These are phyloP conservation scores for Akanthomyces dipterigenus DNA, from an alignment of 2,329 filamentous ascomycete genomes.

Conservation along the genomic window DNA sequence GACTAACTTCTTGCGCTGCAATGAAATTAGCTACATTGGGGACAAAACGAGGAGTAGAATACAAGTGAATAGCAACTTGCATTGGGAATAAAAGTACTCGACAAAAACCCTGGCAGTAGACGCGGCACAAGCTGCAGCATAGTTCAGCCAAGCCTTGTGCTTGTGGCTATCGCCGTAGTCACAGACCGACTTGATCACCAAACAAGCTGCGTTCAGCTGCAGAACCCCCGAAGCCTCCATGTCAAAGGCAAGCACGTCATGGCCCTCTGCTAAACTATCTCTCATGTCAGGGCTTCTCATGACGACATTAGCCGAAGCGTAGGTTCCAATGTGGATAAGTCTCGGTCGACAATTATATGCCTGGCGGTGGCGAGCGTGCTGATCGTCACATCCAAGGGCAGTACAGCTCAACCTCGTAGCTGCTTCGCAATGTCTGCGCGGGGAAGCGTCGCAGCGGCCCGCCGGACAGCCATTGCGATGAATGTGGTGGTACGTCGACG, in stretches of 20 bases:
- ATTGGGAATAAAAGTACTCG: not conserved
- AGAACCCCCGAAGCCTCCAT: not conserved
- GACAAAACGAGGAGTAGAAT: too few species aligned
- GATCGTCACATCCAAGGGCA: not conserved
- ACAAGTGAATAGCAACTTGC: not conserved
- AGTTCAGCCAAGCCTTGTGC: slow-evolving; percentile 15
- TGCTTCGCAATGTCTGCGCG: not conserved
- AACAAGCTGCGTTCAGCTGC: slow-evolving; percentile 7
- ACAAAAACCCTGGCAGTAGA: slow-evolving; percentile 12
- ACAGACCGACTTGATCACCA: slow-evolving; percentile 31
- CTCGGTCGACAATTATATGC: not conserved
- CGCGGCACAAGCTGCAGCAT: slow-evolving; percentile 15
- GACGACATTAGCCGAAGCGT: not conserved
- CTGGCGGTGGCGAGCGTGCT: not conserved
- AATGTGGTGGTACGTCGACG: not conserved
- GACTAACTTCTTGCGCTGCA: too few species aligned
- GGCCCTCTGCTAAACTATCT: not conserved
- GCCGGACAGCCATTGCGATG: not conserved
- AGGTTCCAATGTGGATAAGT: not conserved
- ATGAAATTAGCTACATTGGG: too few species aligned
- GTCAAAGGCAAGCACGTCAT: not conserved
- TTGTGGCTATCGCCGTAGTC: slow-evolving; percentile 36
- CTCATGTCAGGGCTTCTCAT: not conserved
- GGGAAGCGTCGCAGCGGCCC: not conserved
- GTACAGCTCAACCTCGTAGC: not conserved